These are phyloP conservation scores for Aphanomyces invadans DNA, from an alignment of 352 stramenopile species.

Conservation along the genomic window DNA sequence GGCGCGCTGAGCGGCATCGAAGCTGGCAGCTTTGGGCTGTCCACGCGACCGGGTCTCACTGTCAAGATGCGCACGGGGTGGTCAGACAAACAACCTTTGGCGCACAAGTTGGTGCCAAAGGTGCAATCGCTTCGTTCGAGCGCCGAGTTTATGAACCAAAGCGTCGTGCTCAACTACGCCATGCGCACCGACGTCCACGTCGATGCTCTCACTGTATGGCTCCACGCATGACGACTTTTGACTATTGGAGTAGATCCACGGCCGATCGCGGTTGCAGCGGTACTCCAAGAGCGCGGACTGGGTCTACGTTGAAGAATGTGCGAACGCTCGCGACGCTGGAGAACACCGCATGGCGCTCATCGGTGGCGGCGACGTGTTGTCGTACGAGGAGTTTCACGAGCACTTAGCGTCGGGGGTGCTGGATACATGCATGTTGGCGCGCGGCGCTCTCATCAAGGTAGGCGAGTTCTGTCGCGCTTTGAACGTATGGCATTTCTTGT, in stretches of 20 bases:
- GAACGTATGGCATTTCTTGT: neutral
- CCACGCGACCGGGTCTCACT: slow-evolving; percentile 75
- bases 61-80: slow-evolving; percentile 98
- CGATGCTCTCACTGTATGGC: slow-evolving; percentile 46
- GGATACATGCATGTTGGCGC: slow-evolving; percentile 84
- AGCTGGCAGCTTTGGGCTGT: slow-evolving; percentile 39
- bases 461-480: too few relatives aligned
- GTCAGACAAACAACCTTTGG: slow-evolving; percentile 92
- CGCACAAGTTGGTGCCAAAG: slow-evolving; percentile 89
- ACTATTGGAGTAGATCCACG: slow-evolving; percentile 77
- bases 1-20: slow-evolving; percentile 79
- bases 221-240: slow-evolving; percentile 3
- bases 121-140: slow-evolving; percentile 72
- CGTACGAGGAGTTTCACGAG: slow-evolving; percentile 73
- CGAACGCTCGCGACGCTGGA: slow-evolving; percentile 54
- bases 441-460: slow-evolving; percentile 36
- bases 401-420: slow-evolving; percentile 79
- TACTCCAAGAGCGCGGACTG: slow-evolving; percentile 98
- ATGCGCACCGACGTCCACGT: slow-evolving; percentile 54
- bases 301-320: slow-evolving; percentile 94
- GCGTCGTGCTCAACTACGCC: slow-evolving; percentile 66
- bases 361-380: slow-evolving; percentile 85
- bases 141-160: slow-evolving; percentile 66
- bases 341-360: slow-evolving; percentile 86
- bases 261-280: slow-evolving; percentile 92